These are phyloP conservation scores for Picochlorum sp. DNA, from an alignment of 139 green algal genomes.

Conservation along the genomic window DNA sequence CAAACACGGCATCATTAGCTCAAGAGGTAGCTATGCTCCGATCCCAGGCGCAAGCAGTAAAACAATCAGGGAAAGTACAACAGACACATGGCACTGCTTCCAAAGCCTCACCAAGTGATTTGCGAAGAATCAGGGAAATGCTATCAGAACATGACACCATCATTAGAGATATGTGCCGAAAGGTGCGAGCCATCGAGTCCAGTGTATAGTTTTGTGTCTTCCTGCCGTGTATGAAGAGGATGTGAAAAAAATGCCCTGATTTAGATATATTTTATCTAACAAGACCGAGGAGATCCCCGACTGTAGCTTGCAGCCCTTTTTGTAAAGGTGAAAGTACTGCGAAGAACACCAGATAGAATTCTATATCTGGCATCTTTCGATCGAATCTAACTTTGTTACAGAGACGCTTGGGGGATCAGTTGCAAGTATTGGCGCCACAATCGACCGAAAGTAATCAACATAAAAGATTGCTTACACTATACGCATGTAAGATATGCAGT, in stretches of 20 bases:
- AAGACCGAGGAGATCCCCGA: too few relatives aligned
- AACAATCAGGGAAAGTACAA: background rate
- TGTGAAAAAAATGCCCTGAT: too few relatives aligned
- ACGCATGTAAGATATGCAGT: background rate
- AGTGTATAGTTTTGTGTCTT: too few relatives aligned
- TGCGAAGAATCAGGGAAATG: slow-evolving; percentile 30
- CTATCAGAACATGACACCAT: slow-evolving; percentile 11
- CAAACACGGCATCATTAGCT: background rate
- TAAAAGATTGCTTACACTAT: background rate
- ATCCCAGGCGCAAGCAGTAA: background rate
- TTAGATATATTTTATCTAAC: too few relatives aligned
- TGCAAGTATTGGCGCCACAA: background rate
- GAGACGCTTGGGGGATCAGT: too few relatives aligned
- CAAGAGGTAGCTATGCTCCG: background rate
- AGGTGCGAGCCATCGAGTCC: background rate
- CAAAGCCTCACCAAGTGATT: slow-evolving; percentile 16
- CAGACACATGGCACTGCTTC: background rate
- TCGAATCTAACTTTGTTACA: too few relatives aligned
- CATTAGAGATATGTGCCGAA: slow-evolving; percentile 4
- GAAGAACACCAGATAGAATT: too few relatives aligned
- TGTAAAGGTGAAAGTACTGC: too few relatives aligned
- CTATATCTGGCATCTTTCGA: too few relatives aligned
- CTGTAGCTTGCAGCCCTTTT: too few relatives aligned
- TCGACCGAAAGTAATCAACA: background rate
- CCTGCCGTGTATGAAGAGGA: too few relatives aligned